Percentiles rank a stretch among this genome's conserved stretches.
These are phyloP conservation scores for Arabidopsis lyrata DNA, from an alignment of 441 rosid species.

Conservation along the genomic window DNA sequence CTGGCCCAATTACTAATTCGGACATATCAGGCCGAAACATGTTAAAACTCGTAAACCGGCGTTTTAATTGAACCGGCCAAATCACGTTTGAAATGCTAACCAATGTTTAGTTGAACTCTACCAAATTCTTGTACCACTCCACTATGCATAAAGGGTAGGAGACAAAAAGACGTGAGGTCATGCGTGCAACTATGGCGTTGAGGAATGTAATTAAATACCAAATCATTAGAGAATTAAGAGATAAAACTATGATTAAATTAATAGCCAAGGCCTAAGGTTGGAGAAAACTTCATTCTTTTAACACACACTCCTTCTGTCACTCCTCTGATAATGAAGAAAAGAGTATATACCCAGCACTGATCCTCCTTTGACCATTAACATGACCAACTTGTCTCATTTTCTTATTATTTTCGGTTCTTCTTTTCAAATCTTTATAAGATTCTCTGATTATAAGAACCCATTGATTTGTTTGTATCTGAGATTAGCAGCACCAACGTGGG, in stretches of 20 bases:
- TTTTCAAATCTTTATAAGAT: slow-evolving; percentile 30
- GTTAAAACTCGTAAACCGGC: background rate
- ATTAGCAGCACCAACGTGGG: slow-evolving; percentile 43
- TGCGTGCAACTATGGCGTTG: slow-evolving; percentile 47
- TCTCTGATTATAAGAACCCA: slow-evolving; percentile 36
- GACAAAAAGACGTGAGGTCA: slow-evolving; percentile 47
- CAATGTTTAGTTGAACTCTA: background rate
- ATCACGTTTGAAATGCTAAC: background rate
- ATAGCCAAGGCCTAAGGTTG: background rate
- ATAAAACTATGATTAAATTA: slow-evolving; percentile 1
- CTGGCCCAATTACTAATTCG: too few species aligned
- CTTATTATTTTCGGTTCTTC: slow-evolving; percentile 21
- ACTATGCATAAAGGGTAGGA: slow-evolving; percentile 5
- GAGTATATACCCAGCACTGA: slow-evolving; percentile 49
- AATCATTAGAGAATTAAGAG: background rate
- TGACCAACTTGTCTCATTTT: slow-evolving; percentile 42
- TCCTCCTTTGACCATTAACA: slow-evolving; percentile 43
- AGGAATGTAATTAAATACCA: slow-evolving; percentile 20
- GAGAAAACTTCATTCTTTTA: slow-evolving; percentile 16
- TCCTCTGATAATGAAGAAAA: slow-evolving; percentile 35
- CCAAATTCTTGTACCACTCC: background rate
- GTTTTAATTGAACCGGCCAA: background rate
- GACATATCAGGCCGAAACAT: too few species aligned
- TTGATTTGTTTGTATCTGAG: slow-evolving; percentile 29
- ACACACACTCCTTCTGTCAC: slow-evolving; percentile 40